Evolutionary conservation across 1,139 yeast species (phyloP), one percentile per base, ranked within the genome.

Genomic region (Candida albicans): DNA sequence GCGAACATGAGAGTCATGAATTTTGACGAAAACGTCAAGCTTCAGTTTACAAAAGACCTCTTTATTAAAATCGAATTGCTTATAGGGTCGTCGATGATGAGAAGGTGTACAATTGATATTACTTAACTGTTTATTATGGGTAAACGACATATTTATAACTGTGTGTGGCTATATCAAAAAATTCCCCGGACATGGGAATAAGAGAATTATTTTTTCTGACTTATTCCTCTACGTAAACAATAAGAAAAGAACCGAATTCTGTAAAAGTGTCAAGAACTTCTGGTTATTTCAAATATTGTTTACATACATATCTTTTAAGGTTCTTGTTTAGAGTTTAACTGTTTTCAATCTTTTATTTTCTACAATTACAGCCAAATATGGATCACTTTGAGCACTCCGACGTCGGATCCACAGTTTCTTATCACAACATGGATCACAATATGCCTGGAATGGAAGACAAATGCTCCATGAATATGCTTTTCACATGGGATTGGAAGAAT

Each of bases 381-480:
- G 40, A 37, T 14, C 40, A 37, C 10, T 30, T 35, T n/a, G 29
- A 31, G 3, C 40, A 37, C 33, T 9, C 26, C 12, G 12, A 30
- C 6, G 24, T 37, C 27, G 35, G 25, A 14, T 4, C 15, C 13
- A 6, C 41, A 13, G 35, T 37, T 35, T n/a, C 37, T 24, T 42
- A 44, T 18, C 31, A 31, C 12, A 31, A 28, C n/a, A 45, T 45
- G 44, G 42, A 42, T 33, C 50, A 44, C 27, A 24, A 46, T 22
- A 58, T 55, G 65, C 65, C 57, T 36, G 59, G 50, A 15, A 67
- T 58, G 65, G 44, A 38, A 13, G 70, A 70, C 32, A 72, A 64
- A 68, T 84, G 90, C 55, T 73, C 79, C n/a, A 82, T 81, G 87
- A 77, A 81, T 34, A 87, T 85, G 93, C 56, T 84, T n/a, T 86